These are phyloP conservation scores for Diospyros lotus DNA, from an alignment of 148 eudicot genomes.

Conservation along the genomic window DNA sequence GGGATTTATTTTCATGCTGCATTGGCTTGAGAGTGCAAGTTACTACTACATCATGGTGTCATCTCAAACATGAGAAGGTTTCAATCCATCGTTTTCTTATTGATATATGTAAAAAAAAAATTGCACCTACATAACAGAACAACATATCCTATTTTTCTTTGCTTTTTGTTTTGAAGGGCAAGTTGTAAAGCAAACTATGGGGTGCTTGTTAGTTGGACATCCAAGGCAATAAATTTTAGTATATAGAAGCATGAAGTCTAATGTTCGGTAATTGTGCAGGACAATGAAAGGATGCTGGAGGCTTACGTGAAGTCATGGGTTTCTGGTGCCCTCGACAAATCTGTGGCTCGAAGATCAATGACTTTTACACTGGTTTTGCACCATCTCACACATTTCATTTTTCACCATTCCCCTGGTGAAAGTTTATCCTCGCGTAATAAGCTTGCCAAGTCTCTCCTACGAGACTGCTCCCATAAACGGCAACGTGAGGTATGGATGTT, in stretches of 20 bases:
- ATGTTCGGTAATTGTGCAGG: constrained; percentile 38
- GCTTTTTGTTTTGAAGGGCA: too few species aligned
- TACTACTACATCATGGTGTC: background rate
- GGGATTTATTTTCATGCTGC: background rate
- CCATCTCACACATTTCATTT: constrained; percentile 74
- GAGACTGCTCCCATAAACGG: constrained; percentile 64
- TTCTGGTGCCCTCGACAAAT: constrained; percentile 79
- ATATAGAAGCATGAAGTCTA: background rate
- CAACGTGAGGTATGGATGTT: constrained; percentile 62
- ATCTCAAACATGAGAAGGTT: constrained; percentile 1
- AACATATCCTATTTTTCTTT: too few species aligned
- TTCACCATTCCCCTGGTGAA: constrained; percentile 29
- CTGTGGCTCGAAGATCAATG: constrained; percentile 50
- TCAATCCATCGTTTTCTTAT: background rate
- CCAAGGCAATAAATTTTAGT: background rate
- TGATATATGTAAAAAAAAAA: too few species aligned
- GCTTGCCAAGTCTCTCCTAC: constrained; percentile 61
- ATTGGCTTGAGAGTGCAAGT: background rate
- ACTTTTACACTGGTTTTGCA: constrained; percentile 66
- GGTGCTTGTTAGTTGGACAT: background rate
- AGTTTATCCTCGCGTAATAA: constrained; percentile 52
- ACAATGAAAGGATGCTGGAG: constrained; percentile 61
- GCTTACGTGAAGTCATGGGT: constrained; percentile 88
- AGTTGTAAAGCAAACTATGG: background rate
- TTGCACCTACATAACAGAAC: too few species aligned